phyloP scores from a whole-genome alignment of 768 basidiomycete genomes.

The Mycena floridula region DNA sequence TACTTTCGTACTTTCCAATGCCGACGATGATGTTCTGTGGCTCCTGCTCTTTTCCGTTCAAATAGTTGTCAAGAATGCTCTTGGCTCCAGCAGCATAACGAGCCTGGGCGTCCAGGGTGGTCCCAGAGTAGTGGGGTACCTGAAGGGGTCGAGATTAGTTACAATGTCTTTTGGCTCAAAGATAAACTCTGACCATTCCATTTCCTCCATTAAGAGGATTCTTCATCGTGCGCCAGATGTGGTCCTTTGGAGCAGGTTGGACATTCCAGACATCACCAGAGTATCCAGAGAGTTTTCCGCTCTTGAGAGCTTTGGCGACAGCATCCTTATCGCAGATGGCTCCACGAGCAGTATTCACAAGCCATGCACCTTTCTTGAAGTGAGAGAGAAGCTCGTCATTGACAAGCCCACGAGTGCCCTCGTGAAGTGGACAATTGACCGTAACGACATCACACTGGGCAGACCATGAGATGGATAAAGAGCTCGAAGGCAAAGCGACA shows the following conservation, averaged over 20 bases:
- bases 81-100: conserved; percentile 75
- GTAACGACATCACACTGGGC: conserved; percentile 70
- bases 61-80: conserved; percentile 68
- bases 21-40: conserved; percentile 79
- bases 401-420: conserved; percentile 73
- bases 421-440: conserved; percentile 87
- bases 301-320: conserved; percentile 68
- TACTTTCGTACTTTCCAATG: conserved; percentile 37
- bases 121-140: conserved; percentile 84
- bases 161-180: too few relatives aligned
- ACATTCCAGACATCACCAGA: conserved; percentile 78
- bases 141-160: too few relatives aligned
- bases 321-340: conserved; percentile 86
- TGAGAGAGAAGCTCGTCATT: conserved; percentile 78
- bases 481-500: background rate
- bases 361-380: conserved; percentile 90
- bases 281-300: conserved; percentile 67
- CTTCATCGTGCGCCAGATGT: conserved; percentile 79
- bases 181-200: too few relatives aligned
- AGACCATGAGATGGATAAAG: conserved; percentile 3
- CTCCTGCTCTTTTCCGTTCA: conserved; percentile 59
- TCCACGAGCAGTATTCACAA: conserved; percentile 91
- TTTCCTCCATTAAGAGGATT: conserved; percentile 82
- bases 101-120: conserved; percentile 83
- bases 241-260: conserved; percentile 82